phyloP scores from a whole-genome alignment of 139 green algal species.

The Chlorella sp. region DNA sequence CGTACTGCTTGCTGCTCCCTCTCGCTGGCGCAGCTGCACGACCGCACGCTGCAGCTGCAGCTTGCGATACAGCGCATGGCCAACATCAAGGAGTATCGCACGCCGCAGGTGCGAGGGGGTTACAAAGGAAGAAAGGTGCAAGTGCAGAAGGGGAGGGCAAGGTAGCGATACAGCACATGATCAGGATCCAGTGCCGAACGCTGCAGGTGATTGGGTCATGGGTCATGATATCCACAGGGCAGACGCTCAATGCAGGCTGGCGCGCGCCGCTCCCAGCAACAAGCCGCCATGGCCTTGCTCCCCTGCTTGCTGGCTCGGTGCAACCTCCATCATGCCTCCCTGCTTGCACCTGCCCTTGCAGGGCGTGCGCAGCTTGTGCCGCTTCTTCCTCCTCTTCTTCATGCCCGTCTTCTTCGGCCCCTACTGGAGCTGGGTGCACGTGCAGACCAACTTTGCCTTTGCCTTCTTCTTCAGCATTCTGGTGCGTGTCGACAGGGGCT shows the following conservation, averaged over 20 bases:
- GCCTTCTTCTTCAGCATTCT: slow-evolving; percentile 57
- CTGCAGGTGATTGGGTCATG: too few relatives aligned
- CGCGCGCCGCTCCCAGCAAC: too few relatives aligned
- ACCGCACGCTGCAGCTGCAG: slow-evolving; percentile 34
- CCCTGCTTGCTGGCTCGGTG: too few relatives aligned
- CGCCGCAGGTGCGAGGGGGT: slow-evolving; percentile 37
- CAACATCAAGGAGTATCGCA: slow-evolving; percentile 69
- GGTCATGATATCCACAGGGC: too few relatives aligned
- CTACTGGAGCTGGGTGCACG: slow-evolving; percentile 57
- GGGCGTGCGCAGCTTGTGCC: slow-evolving; percentile 28
- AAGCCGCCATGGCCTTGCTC: too few relatives aligned
- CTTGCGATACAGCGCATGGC: slow-evolving; percentile 55
- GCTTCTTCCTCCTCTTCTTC: slow-evolving; percentile 62
- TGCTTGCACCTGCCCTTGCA: neutral
- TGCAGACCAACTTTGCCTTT: slow-evolving; percentile 53
- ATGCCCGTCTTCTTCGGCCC: slow-evolving; percentile 70
- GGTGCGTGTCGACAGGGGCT: slow-evolving; percentile 5
- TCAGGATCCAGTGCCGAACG: too few relatives aligned
- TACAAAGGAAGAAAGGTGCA: too few relatives aligned
- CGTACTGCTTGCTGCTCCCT: neutral
- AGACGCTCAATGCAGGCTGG: too few relatives aligned
- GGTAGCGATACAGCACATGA: too few relatives aligned
- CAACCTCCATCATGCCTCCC: too few relatives aligned
- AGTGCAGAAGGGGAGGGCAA: too few relatives aligned
- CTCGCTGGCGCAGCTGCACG: slow-evolving; percentile 41